These are phyloP conservation scores for Waltergamsia citrina DNA, from an alignment of 2,329 filamentous ascomycete species.

Conservation along the genomic window DNA sequence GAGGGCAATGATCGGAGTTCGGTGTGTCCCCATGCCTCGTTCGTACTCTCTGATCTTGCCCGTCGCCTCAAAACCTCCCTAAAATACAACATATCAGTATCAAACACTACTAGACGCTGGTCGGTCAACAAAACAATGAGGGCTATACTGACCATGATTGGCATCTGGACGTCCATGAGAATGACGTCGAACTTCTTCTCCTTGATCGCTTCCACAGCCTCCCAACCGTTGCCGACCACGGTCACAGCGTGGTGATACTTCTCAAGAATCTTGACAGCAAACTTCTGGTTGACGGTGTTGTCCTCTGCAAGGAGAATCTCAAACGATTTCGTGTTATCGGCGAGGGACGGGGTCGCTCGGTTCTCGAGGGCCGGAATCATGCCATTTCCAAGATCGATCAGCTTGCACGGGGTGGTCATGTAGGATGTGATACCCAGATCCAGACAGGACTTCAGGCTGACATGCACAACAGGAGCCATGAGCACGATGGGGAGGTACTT, in stretches of 20 bases:
- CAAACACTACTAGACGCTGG: too few relatives aligned
- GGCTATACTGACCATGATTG: constrained; percentile 69
- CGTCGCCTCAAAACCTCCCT: constrained; percentile 95
- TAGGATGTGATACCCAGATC: constrained; percentile 97
- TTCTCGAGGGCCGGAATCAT: constrained; percentile 95
- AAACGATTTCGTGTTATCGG: constrained; percentile 91
- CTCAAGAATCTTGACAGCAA: constrained; percentile 93
- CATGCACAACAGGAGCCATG: constrained; percentile 78
- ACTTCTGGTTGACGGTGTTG: constrained; percentile 91
- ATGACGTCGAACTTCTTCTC: constrained; percentile 91
- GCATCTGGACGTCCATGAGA: constrained; percentile 99
- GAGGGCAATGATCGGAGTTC: constrained; percentile 91
- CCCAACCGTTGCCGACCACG: constrained; percentile 89
- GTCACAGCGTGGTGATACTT: constrained; percentile 92
- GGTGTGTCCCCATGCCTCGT: constrained; percentile 58
- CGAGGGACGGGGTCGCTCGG: constrained; percentile 79
- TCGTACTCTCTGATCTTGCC: constrained; percentile 96
- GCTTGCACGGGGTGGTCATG: constrained; percentile 92
- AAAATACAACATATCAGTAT: too few relatives aligned
- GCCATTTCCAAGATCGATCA: constrained; percentile 90
- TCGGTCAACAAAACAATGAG: not conserved
- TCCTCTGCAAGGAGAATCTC: constrained; percentile 94
- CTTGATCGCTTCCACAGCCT: constrained; percentile 88
- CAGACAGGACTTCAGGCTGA: constrained; percentile 85
- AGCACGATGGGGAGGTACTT: constrained; percentile 97